These are phyloP conservation scores for Litsea cubeba DNA, from an alignment of 164 flowering plant genomes.

Conservation along the genomic window DNA sequence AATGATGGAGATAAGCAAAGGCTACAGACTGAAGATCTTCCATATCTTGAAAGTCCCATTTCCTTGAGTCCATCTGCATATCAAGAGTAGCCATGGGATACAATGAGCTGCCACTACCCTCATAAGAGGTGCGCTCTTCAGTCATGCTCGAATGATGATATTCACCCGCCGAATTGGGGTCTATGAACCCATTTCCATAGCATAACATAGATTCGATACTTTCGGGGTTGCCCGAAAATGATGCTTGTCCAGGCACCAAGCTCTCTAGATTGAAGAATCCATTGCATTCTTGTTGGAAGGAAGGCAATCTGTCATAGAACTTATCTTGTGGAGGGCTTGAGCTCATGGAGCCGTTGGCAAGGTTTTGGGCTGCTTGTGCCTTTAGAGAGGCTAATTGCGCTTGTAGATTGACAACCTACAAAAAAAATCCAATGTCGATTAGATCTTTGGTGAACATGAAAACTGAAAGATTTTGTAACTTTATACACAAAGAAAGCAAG, in stretches of 20 bases:
- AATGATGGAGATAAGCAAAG: slow-evolving; percentile 48
- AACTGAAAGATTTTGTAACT: neutral
- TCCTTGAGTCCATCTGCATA: slow-evolving; percentile 35
- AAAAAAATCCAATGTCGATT: neutral
- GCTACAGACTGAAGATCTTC: slow-evolving; percentile 67
- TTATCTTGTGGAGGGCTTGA: slow-evolving; percentile 34
- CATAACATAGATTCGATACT: slow-evolving; percentile 5
- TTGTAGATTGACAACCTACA: slow-evolving; percentile 75
- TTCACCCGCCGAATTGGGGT: slow-evolving; percentile 20
- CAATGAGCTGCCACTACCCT: slow-evolving; percentile 21
- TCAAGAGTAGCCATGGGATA: slow-evolving; percentile 45
- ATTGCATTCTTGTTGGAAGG: slow-evolving; percentile 38
- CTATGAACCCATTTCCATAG: slow-evolving; percentile 21
- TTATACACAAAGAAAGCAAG: too few species aligned
- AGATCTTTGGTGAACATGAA: neutral
- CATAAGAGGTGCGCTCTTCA: slow-evolving; percentile 33
- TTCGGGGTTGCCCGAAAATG: neutral
- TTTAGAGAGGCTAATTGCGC: slow-evolving; percentile 69
- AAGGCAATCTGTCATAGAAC: slow-evolving; percentile 18
- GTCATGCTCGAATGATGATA: slow-evolving; percentile 23
- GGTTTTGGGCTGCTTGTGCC: slow-evolving; percentile 62
- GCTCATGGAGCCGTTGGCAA: slow-evolving; percentile 17
- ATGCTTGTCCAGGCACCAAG: slow-evolving; percentile 15
- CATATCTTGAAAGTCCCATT: slow-evolving; percentile 52
- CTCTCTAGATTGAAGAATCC: slow-evolving; percentile 37